Percentiles rank a stretch among this genome's conserved stretches.
phyloP scores from a whole-genome alignment of 73 alveolate species.

The Breviolum minutum region DNA sequence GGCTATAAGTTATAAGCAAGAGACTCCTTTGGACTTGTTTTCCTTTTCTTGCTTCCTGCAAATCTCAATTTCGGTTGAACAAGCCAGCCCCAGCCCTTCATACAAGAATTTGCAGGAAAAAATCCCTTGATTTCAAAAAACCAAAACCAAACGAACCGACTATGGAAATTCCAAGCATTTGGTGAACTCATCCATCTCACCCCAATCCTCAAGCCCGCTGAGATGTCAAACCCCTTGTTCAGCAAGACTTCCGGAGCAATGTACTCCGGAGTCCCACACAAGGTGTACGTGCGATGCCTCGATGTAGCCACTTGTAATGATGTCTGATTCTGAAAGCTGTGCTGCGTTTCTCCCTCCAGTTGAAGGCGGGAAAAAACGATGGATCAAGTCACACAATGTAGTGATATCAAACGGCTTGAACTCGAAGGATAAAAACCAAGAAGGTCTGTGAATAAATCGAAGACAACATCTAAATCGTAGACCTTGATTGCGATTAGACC shows the following conservation, averaged over 20 bases:
- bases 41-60: too few relatives aligned
- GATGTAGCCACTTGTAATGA: background rate
- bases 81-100: too few relatives aligned
- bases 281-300: constrained; percentile 94
- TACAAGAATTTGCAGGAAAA: background rate
- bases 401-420: too few relatives aligned
- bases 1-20: too few relatives aligned
- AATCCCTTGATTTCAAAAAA: background rate
- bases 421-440: too few relatives aligned
- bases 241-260: constrained; percentile 95
- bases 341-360: background rate
- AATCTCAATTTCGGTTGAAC: too few relatives aligned
- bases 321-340: background rate
- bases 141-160: too few relatives aligned
- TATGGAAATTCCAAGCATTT: background rate
- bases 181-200: background rate
- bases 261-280: constrained; percentile 95
- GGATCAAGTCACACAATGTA: too few relatives aligned
- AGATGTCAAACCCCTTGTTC: constrained; percentile 68
- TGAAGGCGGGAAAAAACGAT: background rate
- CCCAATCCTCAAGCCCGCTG: background rate
- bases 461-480: too few relatives aligned
- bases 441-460: too few relatives aligned
- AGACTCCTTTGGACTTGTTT: too few relatives aligned
- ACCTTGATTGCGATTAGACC: too few relatives aligned